A percentile compares a stretch with the other conserved stretches of the same genome.
These are phyloP conservation scores for Immersiella caudata DNA, from an alignment of 495 filamentous ascomycete genomes.

Conservation along the genomic window DNA sequence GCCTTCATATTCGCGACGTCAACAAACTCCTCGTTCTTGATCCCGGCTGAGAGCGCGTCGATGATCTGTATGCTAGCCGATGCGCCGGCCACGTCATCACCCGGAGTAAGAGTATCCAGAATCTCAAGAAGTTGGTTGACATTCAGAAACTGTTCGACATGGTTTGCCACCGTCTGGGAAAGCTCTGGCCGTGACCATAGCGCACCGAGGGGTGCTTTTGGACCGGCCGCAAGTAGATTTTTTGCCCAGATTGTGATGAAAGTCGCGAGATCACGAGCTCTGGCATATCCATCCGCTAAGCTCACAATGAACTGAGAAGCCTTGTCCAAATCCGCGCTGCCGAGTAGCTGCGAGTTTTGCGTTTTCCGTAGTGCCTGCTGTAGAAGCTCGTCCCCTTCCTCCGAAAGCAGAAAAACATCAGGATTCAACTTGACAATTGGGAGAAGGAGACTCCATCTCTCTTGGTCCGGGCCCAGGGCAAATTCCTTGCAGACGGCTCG, in stretches of 20 bases:
- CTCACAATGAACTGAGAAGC: slow-evolving; percentile 52
- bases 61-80: slow-evolving; percentile 46
- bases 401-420: slow-evolving; percentile 63
- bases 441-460: slow-evolving; percentile 65
- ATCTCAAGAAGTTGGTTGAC: slow-evolving; percentile 51
- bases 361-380: slow-evolving; percentile 41
- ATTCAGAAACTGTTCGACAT: slow-evolving; percentile 50
- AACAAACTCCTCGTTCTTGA: slow-evolving; percentile 48
- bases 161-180: slow-evolving; percentile 44
- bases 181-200: slow-evolving; percentile 67
- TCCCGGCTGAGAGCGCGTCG: slow-evolving; percentile 50
- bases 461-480: slow-evolving; percentile 40
- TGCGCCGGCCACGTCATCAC: slow-evolving; percentile 26
- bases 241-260: slow-evolving; percentile 70
- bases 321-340: slow-evolving; percentile 19
- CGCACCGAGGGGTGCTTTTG: slow-evolving; percentile 42
- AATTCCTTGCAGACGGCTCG: slow-evolving; percentile 45
- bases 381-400: slow-evolving; percentile 38
- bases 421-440: slow-evolving; percentile 66
- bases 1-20: slow-evolving; percentile 40
- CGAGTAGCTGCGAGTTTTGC: slow-evolving; percentile 14
- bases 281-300: slow-evolving; percentile 64
- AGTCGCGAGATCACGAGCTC: slow-evolving; percentile 63
- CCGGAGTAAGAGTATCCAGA: slow-evolving; percentile 44
- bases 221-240: slow-evolving; percentile 57